A percentile compares a stretch with the other conserved stretches of the same genome.
Conservation (phyloP, 176 grass and related monocot species). For the Triticum turgidum region DNA sequence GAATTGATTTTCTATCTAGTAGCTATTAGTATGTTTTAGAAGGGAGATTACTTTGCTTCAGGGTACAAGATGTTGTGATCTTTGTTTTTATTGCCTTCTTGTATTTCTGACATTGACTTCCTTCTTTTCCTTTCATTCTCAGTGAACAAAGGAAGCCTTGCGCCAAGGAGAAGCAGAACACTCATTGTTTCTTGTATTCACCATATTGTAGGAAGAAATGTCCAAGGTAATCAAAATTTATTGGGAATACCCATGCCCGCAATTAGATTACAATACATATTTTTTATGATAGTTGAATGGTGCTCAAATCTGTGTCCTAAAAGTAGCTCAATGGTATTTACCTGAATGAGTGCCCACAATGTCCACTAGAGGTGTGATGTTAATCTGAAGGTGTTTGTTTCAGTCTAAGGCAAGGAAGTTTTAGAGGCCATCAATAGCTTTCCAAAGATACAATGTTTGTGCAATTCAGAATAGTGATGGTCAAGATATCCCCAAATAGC, state of each 20-base stretch:
- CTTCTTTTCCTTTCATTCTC: neutral
- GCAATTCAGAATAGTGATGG: too few species aligned
- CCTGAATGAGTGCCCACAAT: conserved; percentile 91
- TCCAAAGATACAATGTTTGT: too few species aligned
- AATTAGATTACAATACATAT: conserved; percentile 8
- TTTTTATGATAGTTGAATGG: neutral
- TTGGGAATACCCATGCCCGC: conserved; percentile 66
- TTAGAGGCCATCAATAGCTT: too few species aligned
- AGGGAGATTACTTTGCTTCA: too few species aligned
- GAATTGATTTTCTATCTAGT: too few species aligned
- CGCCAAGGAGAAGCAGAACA: conserved; percentile 41
- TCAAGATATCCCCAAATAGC: too few species aligned
- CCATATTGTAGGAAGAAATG: conserved; percentile 77
- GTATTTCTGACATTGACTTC: too few species aligned
- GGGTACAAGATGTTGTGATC: too few species aligned
- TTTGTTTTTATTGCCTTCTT: too few species aligned
- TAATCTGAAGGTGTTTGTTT: too few species aligned
- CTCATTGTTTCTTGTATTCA: conserved; percentile 93
- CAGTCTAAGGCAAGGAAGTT: too few species aligned
- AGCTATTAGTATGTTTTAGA: too few species aligned
- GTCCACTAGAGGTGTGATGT: conserved; percentile 32
- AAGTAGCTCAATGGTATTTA: neutral
- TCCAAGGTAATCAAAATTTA: conserved; percentile 40
- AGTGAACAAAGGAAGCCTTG: conserved; percentile 34
- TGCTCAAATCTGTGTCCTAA: neutral